Conservation (phyloP, 345 rosid species). For the Bretschneidera sinensis region DNA sequence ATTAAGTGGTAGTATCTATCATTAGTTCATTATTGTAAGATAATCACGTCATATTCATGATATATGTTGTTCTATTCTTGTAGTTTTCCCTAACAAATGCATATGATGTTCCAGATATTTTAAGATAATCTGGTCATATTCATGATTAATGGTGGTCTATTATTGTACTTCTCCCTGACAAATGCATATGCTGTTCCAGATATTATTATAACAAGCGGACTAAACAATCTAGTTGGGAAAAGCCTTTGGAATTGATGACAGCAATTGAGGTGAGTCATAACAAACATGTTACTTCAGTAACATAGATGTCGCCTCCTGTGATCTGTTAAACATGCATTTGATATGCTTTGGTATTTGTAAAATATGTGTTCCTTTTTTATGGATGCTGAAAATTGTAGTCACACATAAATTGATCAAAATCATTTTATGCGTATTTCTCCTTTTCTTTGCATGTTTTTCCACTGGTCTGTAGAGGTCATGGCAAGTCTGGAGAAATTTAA, state of each 20-base stretch:
- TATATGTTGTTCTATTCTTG: background rate
- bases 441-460: slow-evolving; percentile 41
- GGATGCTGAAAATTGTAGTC: slow-evolving; percentile 27
- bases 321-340: slow-evolving; percentile 5
- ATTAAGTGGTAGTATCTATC: too few relatives aligned
- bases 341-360: slow-evolving; percentile 11
- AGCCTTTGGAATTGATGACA: slow-evolving; percentile 92
- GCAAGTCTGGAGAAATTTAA: slow-evolving; percentile 46
- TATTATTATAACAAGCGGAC: slow-evolving; percentile 95
- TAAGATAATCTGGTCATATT: too few relatives aligned
- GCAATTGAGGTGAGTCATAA: slow-evolving; percentile 76
- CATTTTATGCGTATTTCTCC: slow-evolving; percentile 30
- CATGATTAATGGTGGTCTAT: too few relatives aligned
- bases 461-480: slow-evolving; percentile 45
- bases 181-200: slow-evolving; percentile 34
- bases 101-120: slow-evolving; percentile 55
- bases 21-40: background rate
- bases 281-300: slow-evolving; percentile 3
- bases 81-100: background rate
- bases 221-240: slow-evolving; percentile 96
- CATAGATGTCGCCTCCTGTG: slow-evolving; percentile 8
- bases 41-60: too few relatives aligned
- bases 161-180: background rate
- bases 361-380: slow-evolving; percentile 12
- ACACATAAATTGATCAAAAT: slow-evolving; percentile 20